A percentile compares a stretch with the other conserved stretches of the same genome.
Conservation (phyloP, 108 stramenopile species). For the Mediolabrus comicus region DNA sequence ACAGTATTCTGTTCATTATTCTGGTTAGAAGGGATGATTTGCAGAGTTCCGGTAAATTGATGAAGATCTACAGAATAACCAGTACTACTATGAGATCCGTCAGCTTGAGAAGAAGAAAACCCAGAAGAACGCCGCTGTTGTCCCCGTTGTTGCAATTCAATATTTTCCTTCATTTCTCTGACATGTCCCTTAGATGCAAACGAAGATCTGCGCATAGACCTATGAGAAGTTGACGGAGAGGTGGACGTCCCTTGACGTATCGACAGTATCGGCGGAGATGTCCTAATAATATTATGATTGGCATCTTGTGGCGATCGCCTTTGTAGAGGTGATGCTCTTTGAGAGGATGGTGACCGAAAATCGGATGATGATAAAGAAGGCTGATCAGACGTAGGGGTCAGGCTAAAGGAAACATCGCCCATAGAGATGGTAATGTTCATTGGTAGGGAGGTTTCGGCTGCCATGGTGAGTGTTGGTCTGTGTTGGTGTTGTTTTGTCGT, state of each 20-base stretch:
- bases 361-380: not conserved
- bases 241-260: not conserved
- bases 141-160: conserved; percentile 1
- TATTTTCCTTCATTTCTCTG: not conserved
- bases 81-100: not conserved
- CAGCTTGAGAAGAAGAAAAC: not conserved
- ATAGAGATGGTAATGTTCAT: conserved; percentile 8
- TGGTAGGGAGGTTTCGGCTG: not conserved
- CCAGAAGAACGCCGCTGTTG: not conserved
- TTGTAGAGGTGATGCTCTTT: not conserved
- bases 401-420: conserved; percentile 5
- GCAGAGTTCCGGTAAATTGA: conserved; percentile 24
- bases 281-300: not conserved
- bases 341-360: conserved; percentile 1
- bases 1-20: not conserved
- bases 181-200: not conserved
- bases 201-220: not conserved
- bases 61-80: conserved; percentile 11
- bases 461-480: too few relatives aligned
- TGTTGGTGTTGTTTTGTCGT: too few relatives aligned
- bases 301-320: not conserved
- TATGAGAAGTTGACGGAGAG: not conserved
- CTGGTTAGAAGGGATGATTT: not conserved
- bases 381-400: not conserved
- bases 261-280: not conserved